Base-by-base conservation (phyloP, 345 rosid species). In the Limnanthes douglasii region DNA sequence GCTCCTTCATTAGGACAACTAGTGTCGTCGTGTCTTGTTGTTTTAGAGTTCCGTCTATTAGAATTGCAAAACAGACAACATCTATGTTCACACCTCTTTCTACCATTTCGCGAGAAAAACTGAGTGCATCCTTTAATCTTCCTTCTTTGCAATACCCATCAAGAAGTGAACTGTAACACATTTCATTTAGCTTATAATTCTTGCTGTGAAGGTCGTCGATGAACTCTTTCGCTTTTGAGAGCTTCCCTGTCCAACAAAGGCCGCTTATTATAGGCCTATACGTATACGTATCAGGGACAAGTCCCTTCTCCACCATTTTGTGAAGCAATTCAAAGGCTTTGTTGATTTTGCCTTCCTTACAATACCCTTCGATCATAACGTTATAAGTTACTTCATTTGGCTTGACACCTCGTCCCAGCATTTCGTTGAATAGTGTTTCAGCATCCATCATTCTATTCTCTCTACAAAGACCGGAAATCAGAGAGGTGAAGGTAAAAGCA, bases 141-240 rank as follows among this genome's bases (percentile, higher is more conserved):
- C 98, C 98, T 68, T 70, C 92, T 49, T 69, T 68, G 53, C 93
- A 79, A 50, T 63, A 84, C 27, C 95, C 98, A 15, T 66, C 72
- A 8, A 90, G 53, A 19, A 90, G 73, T 15, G 73, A 73, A 37
- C 94, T 56, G 29, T 74, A 84, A 42, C 98, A 90, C 59, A 84
- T 68, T 61, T 79, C 94, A 50, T 90, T 90, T 50, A 90, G 53
- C 57, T 53, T 64, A 19, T 17, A 37, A 47, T 66, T 61, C 51
- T 54, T 63, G 29, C 31, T 58, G 37, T 80, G 81, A 45, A 90
- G 85, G 23, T 49, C 42, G 58, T 84, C 78, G 23, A 80, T 51
- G 31, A 90, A 74, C 17, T 37, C 75, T 75, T 65, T 70, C 44
- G 95, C 98, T 43, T 73, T 81, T 1, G 72, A 50, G 16, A 64